phyloP scores from a whole-genome alignment of 108 stramenopile genomes.

The Cylindrotheca fusiformis region DNA sequence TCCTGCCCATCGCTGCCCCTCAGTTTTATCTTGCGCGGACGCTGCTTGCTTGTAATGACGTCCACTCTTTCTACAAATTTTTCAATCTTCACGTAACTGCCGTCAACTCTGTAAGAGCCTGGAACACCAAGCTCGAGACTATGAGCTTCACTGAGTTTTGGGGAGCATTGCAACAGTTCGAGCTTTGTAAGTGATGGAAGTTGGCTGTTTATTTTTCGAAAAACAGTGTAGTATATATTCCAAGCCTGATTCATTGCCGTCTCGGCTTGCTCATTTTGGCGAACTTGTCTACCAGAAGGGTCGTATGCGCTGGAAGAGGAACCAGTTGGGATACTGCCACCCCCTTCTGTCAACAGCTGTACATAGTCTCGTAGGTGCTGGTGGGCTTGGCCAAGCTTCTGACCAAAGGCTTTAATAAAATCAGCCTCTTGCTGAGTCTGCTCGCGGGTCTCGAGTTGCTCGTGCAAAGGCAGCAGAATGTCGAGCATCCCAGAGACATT shows the following conservation, averaged over 20 bases:
- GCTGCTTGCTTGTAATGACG: slow-evolving; percentile 97
- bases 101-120: slow-evolving; percentile 94
- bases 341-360: slow-evolving; percentile 47
- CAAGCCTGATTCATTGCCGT: slow-evolving; percentile 93
- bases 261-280: slow-evolving; percentile 79
- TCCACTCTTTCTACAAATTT: slow-evolving; percentile 79
- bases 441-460: slow-evolving; percentile 73
- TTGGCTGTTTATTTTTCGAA: slow-evolving; percentile 93
- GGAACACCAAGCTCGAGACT: slow-evolving; percentile 95
- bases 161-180: slow-evolving; percentile 89
- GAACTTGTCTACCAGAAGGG: slow-evolving; percentile 35
- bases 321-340: slow-evolving; percentile 61
- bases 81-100: slow-evolving; percentile 90
- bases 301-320: slow-evolving; percentile 32
- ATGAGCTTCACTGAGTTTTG: slow-evolving; percentile 76
- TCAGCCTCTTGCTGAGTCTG: slow-evolving; percentile 79
- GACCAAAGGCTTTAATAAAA: slow-evolving; percentile 79
- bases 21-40: slow-evolving; percentile 95
- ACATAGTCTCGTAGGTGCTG: slow-evolving; percentile 65
- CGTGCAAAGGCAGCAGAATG: slow-evolving; percentile 82
- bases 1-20: slow-evolving; percentile 95
- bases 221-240: slow-evolving; percentile 96
- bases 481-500: slow-evolving; percentile 93
- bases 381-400: slow-evolving; percentile 79
- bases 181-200: slow-evolving; percentile 84